These are phyloP conservation scores for Microglena sp. DNA, from an alignment of 139 green algal species.

Conservation along the genomic window DNA sequence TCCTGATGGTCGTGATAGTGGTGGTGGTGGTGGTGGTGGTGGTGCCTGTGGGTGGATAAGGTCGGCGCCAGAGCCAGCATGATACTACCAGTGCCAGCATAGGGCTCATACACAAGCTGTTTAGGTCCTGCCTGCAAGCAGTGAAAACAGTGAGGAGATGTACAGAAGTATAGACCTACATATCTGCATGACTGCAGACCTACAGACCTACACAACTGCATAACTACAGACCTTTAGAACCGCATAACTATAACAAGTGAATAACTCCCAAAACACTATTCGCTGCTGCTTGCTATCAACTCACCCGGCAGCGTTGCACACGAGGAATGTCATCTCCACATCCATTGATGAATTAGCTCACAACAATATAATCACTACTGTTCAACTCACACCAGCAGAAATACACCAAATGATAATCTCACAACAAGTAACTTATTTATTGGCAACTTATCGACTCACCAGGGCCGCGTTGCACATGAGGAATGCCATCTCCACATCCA, in stretches of 20 bases:
- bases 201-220: neutral
- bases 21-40: neutral
- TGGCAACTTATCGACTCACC: no score
- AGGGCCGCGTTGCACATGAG: no score
- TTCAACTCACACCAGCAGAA: no score
- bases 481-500: conserved; percentile 90
- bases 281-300: no score
- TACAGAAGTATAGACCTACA: conserved; percentile 5
- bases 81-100: conserved; percentile 82
- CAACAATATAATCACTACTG: no score
- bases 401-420: no score
- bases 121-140: no score
- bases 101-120: conserved; percentile 37
- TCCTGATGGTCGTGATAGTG: neutral
- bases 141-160: neutral
- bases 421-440: no score
- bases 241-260: no score
- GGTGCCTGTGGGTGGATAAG: neutral
- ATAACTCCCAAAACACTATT: no score
- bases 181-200: neutral
- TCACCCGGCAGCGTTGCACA: no score
- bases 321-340: conserved; percentile 85
- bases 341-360: conserved; percentile 85
- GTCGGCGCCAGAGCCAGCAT: conserved; percentile 66
- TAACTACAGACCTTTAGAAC: neutral